These are phyloP conservation scores for Zygnema cylindricum DNA, from an alignment of 139 green algal genomes.

Conservation along the genomic window DNA sequence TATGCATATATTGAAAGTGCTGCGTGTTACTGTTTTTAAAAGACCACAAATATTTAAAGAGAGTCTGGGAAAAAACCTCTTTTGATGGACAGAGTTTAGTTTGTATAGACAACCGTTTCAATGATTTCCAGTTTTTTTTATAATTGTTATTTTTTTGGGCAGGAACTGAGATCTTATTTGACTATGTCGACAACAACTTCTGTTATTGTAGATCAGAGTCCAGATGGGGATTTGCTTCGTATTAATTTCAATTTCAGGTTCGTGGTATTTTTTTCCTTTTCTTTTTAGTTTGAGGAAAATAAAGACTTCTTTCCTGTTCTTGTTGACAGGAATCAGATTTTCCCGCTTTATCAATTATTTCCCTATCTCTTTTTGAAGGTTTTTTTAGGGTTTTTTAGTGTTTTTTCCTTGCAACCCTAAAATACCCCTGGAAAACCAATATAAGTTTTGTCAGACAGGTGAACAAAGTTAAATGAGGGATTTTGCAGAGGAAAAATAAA, in stretches of 20 bases:
- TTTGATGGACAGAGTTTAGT: neutral
- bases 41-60: neutral
- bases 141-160: slow-evolving; percentile 53
- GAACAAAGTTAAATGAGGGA: too few species aligned
- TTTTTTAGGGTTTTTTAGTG: neutral
- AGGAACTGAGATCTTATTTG: slow-evolving; percentile 88
- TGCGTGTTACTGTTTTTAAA: neutral
- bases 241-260: slow-evolving; percentile 98
- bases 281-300: neutral
- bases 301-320: neutral
- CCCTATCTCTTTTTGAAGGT: neutral
- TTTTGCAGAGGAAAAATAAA: too few species aligned
- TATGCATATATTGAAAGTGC: neutral
- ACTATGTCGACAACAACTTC: slow-evolving; percentile 70
- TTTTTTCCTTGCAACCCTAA: neutral
- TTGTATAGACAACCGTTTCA: neutral
- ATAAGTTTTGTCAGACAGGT: too few species aligned
- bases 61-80: too few species aligned
- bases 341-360: slow-evolving; percentile 22
- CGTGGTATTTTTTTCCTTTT: too few species aligned
- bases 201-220: slow-evolving; percentile 87
- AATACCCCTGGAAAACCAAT: too few species aligned
- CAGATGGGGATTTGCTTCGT: slow-evolving; percentile 88
- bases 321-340: neutral
- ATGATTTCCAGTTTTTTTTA: slow-evolving; percentile 5